phyloP scores from a whole-genome alignment of 140 eudicot species.

The Stevia rebaudiana region DNA sequence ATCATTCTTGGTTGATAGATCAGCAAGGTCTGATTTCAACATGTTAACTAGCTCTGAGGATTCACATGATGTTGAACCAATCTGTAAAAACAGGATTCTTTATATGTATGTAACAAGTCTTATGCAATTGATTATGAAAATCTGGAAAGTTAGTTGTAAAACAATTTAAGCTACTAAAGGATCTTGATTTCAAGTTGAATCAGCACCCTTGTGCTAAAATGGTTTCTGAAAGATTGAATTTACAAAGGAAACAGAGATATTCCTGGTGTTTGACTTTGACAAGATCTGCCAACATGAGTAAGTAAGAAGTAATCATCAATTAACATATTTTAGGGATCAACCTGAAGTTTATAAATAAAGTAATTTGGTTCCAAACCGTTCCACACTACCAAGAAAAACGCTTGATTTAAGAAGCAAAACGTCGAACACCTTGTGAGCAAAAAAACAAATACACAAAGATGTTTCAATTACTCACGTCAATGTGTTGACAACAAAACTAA shows the following conservation, averaged over 20 bases:
- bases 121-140: neutral
- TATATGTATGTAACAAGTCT: conserved; percentile 7
- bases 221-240: neutral
- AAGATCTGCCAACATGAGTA: conserved; percentile 1
- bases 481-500: neutral
- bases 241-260: neutral
- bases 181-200: neutral
- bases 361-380: neutral
- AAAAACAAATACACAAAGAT: neutral
- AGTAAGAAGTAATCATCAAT: neutral
- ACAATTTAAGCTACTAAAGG: neutral
- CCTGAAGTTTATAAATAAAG: neutral
- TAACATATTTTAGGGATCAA: neutral
- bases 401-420: neutral
- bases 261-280: neutral
- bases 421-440: conserved; percentile 5
- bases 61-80: conserved; percentile 49
- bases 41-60: conserved; percentile 42
- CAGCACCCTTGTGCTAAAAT: neutral
- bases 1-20: conserved; percentile 41
- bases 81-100: conserved; percentile 32
- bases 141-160: neutral
- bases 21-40: conserved; percentile 50
- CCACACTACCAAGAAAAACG: neutral
- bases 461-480: neutral